phyloP scores from a whole-genome alignment of 2,329 filamentous ascomycete species.

The Neonectria faginata region DNA sequence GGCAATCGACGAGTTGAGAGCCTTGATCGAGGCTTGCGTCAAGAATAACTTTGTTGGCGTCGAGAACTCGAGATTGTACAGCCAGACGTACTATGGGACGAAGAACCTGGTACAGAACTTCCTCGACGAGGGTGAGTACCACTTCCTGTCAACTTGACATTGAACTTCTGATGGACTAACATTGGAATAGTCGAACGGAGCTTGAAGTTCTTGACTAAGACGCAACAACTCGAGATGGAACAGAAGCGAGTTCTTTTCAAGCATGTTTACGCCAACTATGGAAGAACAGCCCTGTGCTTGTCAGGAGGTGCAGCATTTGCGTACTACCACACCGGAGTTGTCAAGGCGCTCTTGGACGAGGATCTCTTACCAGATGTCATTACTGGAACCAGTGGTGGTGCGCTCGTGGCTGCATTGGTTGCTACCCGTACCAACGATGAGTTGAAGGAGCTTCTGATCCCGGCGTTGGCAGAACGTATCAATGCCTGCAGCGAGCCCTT shows the following conservation, averaged over 20 bases:
- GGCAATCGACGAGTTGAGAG: slow-evolving; percentile 79
- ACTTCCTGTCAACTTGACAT: not conserved
- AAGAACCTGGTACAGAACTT: slow-evolving; percentile 93
- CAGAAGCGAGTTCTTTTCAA: slow-evolving; percentile 88
- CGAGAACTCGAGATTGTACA: slow-evolving; percentile 94
- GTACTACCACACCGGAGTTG: slow-evolving; percentile 95
- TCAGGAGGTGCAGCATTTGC: slow-evolving; percentile 95
- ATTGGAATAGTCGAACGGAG: slow-evolving; percentile 68
- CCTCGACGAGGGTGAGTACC: slow-evolving; percentile 77
- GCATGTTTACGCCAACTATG: slow-evolving; percentile 89
- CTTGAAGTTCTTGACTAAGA: slow-evolving; percentile 76
- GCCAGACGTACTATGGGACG: slow-evolving; percentile 97
- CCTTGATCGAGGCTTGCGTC: slow-evolving; percentile 86
- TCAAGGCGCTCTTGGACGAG: slow-evolving; percentile 89
- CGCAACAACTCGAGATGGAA: slow-evolving; percentile 73
- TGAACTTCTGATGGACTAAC: slow-evolving; percentile 29
- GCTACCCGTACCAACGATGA: slow-evolving; percentile 94
- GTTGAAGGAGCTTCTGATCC: slow-evolving; percentile 84
- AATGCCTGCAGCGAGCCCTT: slow-evolving; percentile 86
- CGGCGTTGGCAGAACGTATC: slow-evolving; percentile 86
- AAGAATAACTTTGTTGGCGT: slow-evolving; percentile 98
- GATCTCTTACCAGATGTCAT: slow-evolving; percentile 91
- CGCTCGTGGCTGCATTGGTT: slow-evolving; percentile 86
- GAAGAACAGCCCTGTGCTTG: slow-evolving; percentile 90
- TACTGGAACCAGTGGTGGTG: slow-evolving; percentile 94